Evolutionary conservation across 1,139 yeast genomes (phyloP), one percentile per base, ranked within the genome.

Genomic region (Arxiozyma telluris): DNA sequence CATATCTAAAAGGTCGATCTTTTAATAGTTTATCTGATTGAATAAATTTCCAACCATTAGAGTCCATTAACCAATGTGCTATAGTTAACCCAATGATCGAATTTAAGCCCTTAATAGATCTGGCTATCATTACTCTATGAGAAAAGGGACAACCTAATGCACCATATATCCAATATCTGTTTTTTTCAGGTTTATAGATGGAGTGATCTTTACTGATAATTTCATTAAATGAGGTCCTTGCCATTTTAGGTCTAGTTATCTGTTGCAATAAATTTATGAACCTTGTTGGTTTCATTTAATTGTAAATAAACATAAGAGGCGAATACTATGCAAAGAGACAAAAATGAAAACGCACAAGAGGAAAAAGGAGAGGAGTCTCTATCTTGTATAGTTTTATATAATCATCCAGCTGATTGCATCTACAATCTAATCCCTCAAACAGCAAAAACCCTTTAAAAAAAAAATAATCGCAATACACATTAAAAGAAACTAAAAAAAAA

Each of bases 101-200:
- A 22, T 52, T 50, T 15, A 57, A 45, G 8, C 55, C 55, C 46
- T 55, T 57, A 2, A 55, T 27, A 6, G 54, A 49, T 39, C 59
- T 54, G 18, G 59, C 50, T 23, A 53, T 47, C 50, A 54, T 21
- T 6, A 50, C 44, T 52, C 59, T 53, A n/a, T 54, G 54, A n/a
- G 57, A 50, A 43, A 51, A 57, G 18, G 58, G 58, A 23, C 59
- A 57, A 11, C 59, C 58, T 5, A 50, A 45, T n/a, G 51, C 52
- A 27, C 53, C 49, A 44, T 57, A 57, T 2, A 57, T 20, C 56
- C 58, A 57, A 34, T 57, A 55, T 47, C 58, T 53, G 12, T 50
- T 53, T 50, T 50, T 54, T 30, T 50, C 58, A 20, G 58, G 56
- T 39, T 53, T 51, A 42, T 54, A 57, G 11, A 54, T 34, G 20